phyloP scores from a whole-genome alignment of 345 rosid species.

The Brassica napus region Da-Ae NC_063443.1:3934501-3935000 shows the following conservation, averaged over 20 bases:
- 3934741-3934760: conserved; percentile 30
- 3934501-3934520: neutral
- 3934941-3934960: no score
- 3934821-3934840: no score
- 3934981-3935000: no score
- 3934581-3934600: conserved; percentile 11
- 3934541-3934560: neutral
- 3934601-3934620: conserved; percentile 7
- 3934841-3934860: no score
- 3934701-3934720: conserved; percentile 37
- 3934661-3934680: conserved; percentile 13
- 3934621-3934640: conserved; percentile 3
- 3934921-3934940: no score
- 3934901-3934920: no score
- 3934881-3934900: no score
- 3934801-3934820: no score
- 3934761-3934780: conserved; percentile 27
- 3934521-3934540: neutral
- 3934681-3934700: conserved; percentile 27
- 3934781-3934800: conserved; percentile 10
- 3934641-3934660: neutral
- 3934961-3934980: no score
- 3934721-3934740: neutral
- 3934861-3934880: no score
- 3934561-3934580: neutral